Conservation (phyloP, 2,329 filamentous ascomycete genomes). For the Colletotrichum tofieldiae region DNA sequence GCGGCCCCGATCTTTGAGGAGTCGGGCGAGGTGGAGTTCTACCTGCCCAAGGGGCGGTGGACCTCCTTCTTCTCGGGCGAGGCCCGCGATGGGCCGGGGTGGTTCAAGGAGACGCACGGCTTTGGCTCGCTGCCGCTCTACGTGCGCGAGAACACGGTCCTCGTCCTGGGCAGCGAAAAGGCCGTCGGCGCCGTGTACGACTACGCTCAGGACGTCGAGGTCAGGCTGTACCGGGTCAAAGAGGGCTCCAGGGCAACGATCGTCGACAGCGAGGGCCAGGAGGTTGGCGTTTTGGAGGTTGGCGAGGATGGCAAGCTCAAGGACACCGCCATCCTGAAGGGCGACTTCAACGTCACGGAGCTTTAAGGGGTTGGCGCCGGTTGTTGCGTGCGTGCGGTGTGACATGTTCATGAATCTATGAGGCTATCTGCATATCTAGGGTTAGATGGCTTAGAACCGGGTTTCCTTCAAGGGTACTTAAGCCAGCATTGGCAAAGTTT, state of each 20-base stretch:
- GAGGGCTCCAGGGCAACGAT: slow-evolving; percentile 60
- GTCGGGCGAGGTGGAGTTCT: slow-evolving; percentile 76
- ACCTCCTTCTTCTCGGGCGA: slow-evolving; percentile 65
- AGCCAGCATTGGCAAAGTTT: not conserved
- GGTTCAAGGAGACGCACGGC: slow-evolving; percentile 73
- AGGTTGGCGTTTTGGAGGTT: slow-evolving; percentile 58
- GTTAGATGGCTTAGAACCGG: slow-evolving; percentile 37
- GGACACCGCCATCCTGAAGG: slow-evolving; percentile 58
- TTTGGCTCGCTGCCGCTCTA: slow-evolving; percentile 73
- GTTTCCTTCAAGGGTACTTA: not conserved
- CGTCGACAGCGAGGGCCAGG: slow-evolving; percentile 60
- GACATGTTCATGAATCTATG: slow-evolving; percentile 21
- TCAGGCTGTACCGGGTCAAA: slow-evolving; percentile 61
- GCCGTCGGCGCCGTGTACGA: slow-evolving; percentile 63
- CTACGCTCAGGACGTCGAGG: slow-evolving; percentile 63
- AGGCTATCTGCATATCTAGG: slow-evolving; percentile 35
- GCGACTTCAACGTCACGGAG: slow-evolving; percentile 46
- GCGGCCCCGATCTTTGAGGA: slow-evolving; percentile 77
- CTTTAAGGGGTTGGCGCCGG: slow-evolving; percentile 8
- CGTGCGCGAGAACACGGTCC: slow-evolving; percentile 67
- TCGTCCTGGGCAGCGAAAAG: slow-evolving; percentile 61
- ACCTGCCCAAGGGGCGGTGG: slow-evolving; percentile 68
- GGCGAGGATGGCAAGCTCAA: slow-evolving; percentile 57
- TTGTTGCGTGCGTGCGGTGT: not conserved
- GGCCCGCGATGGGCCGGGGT: slow-evolving; percentile 65